Base-by-base conservation (phyloP, 2,329 filamentous ascomycete genomes). In the Orbilia oligospora region DNA sequence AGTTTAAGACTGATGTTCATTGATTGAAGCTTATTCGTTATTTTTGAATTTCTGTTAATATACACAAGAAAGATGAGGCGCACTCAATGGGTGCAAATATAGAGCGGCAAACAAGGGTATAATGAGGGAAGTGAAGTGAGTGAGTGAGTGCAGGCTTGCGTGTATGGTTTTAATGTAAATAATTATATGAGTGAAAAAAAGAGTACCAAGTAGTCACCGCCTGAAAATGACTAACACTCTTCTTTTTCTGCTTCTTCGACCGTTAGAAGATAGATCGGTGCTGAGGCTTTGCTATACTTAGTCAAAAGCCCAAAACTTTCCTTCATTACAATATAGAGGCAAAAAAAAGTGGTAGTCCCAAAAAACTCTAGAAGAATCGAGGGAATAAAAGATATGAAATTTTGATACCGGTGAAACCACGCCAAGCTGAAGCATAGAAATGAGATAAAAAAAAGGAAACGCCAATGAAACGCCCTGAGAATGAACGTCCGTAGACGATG, bases 401-500 rank as follows among this genome's bases (percentile, higher is more conserved):
- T 55, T 68, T 58, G 61, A 61, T 44, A 61, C 56, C 56, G n/a
- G 33, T 46, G 22, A 58, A 49, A 67, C 56, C 73, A 69, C 67
- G 51, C 58, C 24, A 64, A 63, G 5, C n/a, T 61, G 71, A 63
- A 33, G 36, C 36, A 61, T 12, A 61, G 36, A 27, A n/a, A n/a
- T n/a, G n/a, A 61, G 20, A 30, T 5, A 14, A 9, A 30, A 49
- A 27, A 27, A 46, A 72, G 27, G 56, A 77, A 51, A 77, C 71
- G 65, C 67, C 73, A 36, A 65, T 70, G 30, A 64, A 77, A 77
- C 73, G 61, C 73, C 73, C 61, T 68, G 58, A 24, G 63, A 49
- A 77, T 77, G 73, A 61, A 27, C 67, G 56, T 66, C 67, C 61
- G 20, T 46, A 55, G 67, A 71, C 67, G 67, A 77, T 77, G 73